Evolutionary conservation across 1,284 basidiomycete genomes (phyloP).

Genomic region (Blastosporella zonata): DNA sequence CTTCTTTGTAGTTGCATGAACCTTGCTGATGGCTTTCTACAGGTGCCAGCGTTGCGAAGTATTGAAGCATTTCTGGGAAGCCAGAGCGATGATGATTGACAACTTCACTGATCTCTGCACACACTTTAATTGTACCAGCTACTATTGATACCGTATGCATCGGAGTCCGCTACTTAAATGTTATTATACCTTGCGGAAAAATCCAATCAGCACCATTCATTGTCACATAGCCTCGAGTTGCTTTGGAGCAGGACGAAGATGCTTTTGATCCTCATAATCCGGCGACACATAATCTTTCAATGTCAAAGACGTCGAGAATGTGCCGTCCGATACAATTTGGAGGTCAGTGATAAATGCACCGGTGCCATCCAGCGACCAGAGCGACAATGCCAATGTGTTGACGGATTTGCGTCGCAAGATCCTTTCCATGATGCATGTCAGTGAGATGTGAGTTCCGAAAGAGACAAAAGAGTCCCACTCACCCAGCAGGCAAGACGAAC

Average conservation of each 20-base stretch:
- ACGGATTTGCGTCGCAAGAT: constrained; percentile 37
- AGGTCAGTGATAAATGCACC: constrained; percentile 42
- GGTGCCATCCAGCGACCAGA: constrained; percentile 43
- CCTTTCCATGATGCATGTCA: constrained; percentile 23
- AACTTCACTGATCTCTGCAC: neutral
- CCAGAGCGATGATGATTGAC: constrained; percentile 50
- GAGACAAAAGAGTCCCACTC: constrained; percentile 17
- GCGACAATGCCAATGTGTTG: constrained; percentile 44
- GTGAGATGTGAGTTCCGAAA: neutral
- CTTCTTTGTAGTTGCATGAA: neutral
- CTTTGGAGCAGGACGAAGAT: constrained; percentile 22
- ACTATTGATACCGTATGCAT: neutral
- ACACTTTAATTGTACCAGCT: neutral
- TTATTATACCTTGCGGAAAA: neutral
- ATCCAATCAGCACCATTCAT: neutral
- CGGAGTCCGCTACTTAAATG: too few species aligned
- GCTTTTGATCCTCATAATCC: constrained; percentile 32
- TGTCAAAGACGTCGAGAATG: constrained; percentile 34
- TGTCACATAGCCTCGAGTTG: constrained; percentile 25
- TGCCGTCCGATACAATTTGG: constrained; percentile 40
- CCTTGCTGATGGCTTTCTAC: neutral
- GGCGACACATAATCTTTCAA: constrained; percentile 37
- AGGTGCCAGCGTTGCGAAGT: constrained; percentile 49
- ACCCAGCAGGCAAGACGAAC: constrained; percentile 48
- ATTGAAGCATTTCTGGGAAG: constrained; percentile 70